These are phyloP conservation scores for Talaromyces sp. DNA, from an alignment of 2,329 filamentous ascomycete genomes.

Conservation along the genomic window DNA sequence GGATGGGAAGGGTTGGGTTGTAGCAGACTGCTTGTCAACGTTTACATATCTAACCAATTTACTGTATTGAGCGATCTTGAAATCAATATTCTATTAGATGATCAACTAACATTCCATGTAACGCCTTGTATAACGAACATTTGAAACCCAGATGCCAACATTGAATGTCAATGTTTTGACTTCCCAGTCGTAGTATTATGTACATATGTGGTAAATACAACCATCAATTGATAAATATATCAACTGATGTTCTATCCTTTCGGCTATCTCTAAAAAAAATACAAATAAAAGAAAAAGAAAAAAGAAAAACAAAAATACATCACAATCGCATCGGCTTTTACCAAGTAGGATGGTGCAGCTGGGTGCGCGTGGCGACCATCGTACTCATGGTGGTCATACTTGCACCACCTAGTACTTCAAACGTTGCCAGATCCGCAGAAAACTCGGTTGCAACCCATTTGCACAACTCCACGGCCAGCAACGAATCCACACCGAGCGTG, in stretches of 20 bases:
- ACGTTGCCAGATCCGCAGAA: slow-evolving; percentile 28
- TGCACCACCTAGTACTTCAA: slow-evolving; percentile 36
- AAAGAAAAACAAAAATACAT: neutral
- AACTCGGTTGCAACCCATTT: slow-evolving; percentile 36
- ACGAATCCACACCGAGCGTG: slow-evolving; percentile 37
- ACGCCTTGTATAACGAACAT: no score
- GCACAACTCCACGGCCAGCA: slow-evolving; percentile 43
- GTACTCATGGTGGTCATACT: neutral
- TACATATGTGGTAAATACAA: neutral
- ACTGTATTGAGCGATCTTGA: neutral
- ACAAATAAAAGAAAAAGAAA: neutral
- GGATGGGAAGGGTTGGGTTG: neutral
- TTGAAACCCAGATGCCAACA: no score
- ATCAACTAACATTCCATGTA: neutral
- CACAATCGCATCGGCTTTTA: neutral
- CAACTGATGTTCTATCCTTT: neutral
- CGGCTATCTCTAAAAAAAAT: neutral
- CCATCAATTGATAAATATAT: neutral
- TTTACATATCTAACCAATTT: neutral
- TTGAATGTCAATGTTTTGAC: no score
- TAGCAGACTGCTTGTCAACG: neutral
- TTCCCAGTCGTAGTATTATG: neutral
- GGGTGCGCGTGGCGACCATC: neutral
- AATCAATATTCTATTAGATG: neutral
- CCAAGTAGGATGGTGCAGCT: neutral